A percentile compares a stretch with the other conserved stretches of the same genome.
phyloP scores from a whole-genome alignment of 257 asterid species.

The Solanum chilense region DNA sequence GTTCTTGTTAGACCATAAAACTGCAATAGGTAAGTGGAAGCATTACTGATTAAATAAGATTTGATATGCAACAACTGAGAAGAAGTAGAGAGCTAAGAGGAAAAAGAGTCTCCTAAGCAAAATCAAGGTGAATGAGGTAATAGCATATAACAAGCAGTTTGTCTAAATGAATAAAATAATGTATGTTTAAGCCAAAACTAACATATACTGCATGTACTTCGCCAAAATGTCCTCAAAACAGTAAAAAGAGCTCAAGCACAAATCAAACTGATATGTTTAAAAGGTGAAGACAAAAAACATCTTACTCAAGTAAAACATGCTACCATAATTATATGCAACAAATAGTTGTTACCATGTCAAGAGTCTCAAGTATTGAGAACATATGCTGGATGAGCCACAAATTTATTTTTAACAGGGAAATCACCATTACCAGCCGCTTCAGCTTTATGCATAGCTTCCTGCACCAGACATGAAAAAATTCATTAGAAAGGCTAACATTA shows the following conservation, averaged over 20 bases:
- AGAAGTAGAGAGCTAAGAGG: background rate
- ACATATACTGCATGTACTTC: background rate
- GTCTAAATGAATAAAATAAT: background rate
- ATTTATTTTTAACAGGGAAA: constrained; percentile 82
- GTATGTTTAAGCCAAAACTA: background rate
- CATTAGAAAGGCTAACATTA: background rate
- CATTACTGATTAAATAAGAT: background rate
- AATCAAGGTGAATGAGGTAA: background rate
- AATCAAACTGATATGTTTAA: background rate
- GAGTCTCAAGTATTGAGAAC: constrained; percentile 86
- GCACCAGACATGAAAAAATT: background rate
- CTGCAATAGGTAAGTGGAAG: background rate
- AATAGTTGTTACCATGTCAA: constrained; percentile 54
- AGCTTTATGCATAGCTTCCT: constrained; percentile 95
- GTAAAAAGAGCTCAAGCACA: background rate
- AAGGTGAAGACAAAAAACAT: background rate
- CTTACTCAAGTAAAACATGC: background rate
- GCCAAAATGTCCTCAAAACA: background rate
- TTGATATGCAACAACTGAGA: background rate
- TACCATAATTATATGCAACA: background rate
- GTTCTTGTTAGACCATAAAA: background rate
- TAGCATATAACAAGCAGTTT: background rate
- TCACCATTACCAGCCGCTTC: constrained; percentile 92
- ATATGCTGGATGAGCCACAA: constrained; percentile 86
- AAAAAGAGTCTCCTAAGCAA: background rate